phyloP scores from a whole-genome alignment of 495 filamentous ascomycete genomes.

The Usnea hakonensis region DNA sequence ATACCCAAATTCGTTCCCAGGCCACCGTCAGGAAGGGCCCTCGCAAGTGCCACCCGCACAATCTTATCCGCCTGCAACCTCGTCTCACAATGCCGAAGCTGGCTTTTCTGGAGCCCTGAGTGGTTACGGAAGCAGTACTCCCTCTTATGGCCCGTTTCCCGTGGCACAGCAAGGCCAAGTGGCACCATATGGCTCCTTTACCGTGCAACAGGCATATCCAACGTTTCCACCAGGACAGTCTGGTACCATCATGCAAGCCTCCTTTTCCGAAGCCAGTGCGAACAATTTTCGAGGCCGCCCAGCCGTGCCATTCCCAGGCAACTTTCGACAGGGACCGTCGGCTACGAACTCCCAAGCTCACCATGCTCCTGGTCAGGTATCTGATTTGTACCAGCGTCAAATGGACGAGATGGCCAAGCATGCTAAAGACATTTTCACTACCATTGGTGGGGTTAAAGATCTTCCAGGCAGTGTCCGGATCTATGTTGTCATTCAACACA shows the following conservation, averaged over 20 bases:
- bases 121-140: constrained; percentile 2
- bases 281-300: constrained; percentile 6
- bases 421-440: constrained; percentile 56
- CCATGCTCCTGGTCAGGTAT: constrained; percentile 19
- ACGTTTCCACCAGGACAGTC: constrained; percentile 4
- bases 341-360: constrained; percentile 2
- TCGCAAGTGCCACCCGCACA: constrained; percentile 1
- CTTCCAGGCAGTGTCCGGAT: constrained; percentile 55
- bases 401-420: constrained; percentile 51
- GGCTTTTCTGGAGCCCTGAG: constrained; percentile 9
- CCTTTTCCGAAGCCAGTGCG: constrained; percentile 1
- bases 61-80: neutral
- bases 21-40: neutral
- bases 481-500: constrained; percentile 55
- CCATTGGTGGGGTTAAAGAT: constrained; percentile 51
- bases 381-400: constrained; percentile 40
- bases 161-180: neutral
- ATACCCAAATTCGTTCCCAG: neutral
- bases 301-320: constrained; percentile 10
- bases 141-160: neutral
- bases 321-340: constrained; percentile 2
- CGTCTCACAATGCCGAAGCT: neutral
- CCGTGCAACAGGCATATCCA: constrained; percentile 1
- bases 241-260: neutral
- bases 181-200: constrained; percentile 4